Base-by-base conservation (phyloP, 441 rosid species). In the Codiaeum variegatum region DNA sequence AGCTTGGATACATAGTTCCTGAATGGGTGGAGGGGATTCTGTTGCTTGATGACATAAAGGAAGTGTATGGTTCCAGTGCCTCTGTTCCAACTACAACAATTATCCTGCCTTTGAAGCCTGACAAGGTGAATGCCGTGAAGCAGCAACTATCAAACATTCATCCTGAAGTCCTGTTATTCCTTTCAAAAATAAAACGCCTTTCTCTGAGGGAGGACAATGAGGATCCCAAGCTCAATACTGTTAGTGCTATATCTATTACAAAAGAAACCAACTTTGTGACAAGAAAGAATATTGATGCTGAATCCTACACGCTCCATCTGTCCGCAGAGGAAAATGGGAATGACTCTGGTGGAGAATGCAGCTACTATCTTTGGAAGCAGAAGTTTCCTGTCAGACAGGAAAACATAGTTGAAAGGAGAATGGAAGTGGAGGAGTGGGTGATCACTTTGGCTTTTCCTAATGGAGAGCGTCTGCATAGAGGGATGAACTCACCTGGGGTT, bases 371-470 rank as follows among this genome's bases (percentile, higher is more conserved):
- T 85, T 92, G 94, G 96, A 87, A 61, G 88, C 91, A 88, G 68
- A 88, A 76, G 83, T 88, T 90, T 78, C 90, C 87, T 0, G 96
- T 88, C 12, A 79, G 62, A 72, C 70, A n/a, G 2, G 90, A 88
- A 77, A 82, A 86, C 69, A 82, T 36, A 74, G 90, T 86, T 0
- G 94, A 88, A 0, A 83, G 86, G 69, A 85, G 96, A 86, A 82
- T 65, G 76, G 97, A 85, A 4, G 84, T 84, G 1, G 92, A 92
- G 0, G 89, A 88, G 31, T 85, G 88, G 88, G 85, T 78, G 54
- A 83, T 92, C 70, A 92, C 90, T 1, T 80, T 88, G 85, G 97
- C 96, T 24, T 90, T 92, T 76, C 96, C 97, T 6, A 69, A n/a
- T 19, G 83, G 83, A 21, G 80, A 87, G 67, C 89, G 92, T 66